Conservation (phyloP, 306 rosid species). For the Styphnolobium japonicum region DNA sequence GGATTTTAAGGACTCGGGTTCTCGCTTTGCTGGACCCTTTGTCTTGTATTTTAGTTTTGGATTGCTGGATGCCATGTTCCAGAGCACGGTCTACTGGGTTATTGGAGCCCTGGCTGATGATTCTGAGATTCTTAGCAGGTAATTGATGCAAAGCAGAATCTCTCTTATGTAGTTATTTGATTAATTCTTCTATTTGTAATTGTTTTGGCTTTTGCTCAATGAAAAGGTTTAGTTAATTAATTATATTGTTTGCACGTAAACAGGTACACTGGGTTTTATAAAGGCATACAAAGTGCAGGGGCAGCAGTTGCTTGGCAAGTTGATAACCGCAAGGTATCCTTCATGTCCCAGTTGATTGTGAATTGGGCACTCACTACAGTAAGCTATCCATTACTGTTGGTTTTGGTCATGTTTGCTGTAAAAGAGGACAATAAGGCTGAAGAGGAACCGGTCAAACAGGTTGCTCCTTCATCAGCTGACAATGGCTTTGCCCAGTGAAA, state of each 20-base stretch:
- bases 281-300: slow-evolving; percentile 96
- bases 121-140: slow-evolving; percentile 94
- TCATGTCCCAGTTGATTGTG: slow-evolving; percentile 54
- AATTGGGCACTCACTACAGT: slow-evolving; percentile 65
- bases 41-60: slow-evolving; percentile 78
- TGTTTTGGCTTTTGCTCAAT: background rate
- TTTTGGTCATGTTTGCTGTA: slow-evolving; percentile 68
- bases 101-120: slow-evolving; percentile 87
- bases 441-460: slow-evolving; percentile 33
- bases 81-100: slow-evolving; percentile 82
- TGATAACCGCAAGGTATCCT: slow-evolving; percentile 54
- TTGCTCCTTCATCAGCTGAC: slow-evolving; percentile 23
- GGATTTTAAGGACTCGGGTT: slow-evolving; percentile 68
- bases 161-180: background rate
- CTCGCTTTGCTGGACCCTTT: slow-evolving; percentile 72
- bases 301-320: slow-evolving; percentile 98
- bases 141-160: background rate
- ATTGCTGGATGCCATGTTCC: slow-evolving; percentile 90
- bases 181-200: background rate
- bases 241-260: background rate
- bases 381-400: slow-evolving; percentile 63
- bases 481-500: slow-evolving; percentile 16
- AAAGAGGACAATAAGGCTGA: slow-evolving; percentile 43
- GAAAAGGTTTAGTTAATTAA: background rate
- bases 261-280: slow-evolving; percentile 88